Conservation (phyloP, 305 asterid genomes). For the Solanum hybrid region DNA sequence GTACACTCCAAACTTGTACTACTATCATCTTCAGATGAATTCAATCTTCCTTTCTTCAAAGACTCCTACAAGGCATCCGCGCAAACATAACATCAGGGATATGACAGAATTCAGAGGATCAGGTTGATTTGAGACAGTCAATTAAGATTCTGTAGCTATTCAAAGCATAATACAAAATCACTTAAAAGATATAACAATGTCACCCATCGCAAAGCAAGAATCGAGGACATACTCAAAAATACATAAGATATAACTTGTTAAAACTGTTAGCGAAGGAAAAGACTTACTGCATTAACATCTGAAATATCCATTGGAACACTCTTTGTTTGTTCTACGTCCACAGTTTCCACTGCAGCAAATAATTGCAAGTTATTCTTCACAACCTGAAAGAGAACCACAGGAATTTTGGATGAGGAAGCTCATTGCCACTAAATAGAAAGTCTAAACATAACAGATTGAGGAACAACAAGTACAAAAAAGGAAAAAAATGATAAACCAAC, state of each 20-base stretch:
- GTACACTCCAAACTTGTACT: constrained; percentile 19
- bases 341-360: constrained; percentile 28
- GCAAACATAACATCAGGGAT: neutral
- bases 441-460: neutral
- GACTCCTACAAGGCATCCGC: constrained; percentile 27
- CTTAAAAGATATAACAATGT: neutral
- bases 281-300: constrained; percentile 35
- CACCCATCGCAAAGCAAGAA: neutral
- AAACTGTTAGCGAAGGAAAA: constrained; percentile 11
- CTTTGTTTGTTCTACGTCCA: constrained; percentile 23
- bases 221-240: neutral
- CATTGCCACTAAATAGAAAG: neutral
- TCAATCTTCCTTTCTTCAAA: constrained; percentile 31
- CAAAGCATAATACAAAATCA: neutral
- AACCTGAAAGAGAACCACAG: constrained; percentile 31
- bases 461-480: neutral
- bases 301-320: constrained; percentile 24
- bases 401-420: neutral
- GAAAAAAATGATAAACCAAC: constrained; percentile 14
- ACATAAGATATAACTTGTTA: constrained; percentile 1
- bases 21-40: constrained; percentile 25
- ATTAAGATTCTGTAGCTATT: neutral
- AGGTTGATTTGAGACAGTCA: neutral
- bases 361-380: constrained; percentile 18
- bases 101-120: neutral